Evolutionary conservation across 2,329 filamentous ascomycete genomes (phyloP).

Genomic region (Rosellinia necatrix): DNA sequence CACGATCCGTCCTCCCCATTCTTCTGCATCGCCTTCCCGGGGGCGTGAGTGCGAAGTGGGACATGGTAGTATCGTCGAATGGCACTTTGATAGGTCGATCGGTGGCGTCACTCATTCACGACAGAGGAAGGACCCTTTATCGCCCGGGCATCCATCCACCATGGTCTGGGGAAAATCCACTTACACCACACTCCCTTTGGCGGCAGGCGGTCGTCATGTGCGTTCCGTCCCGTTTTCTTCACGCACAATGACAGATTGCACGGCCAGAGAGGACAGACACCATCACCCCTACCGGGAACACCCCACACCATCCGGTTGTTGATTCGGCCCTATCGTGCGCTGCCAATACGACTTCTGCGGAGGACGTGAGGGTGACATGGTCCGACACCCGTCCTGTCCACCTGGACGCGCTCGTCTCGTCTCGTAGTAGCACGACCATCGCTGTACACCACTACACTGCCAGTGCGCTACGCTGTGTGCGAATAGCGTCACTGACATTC

Average conservation of each 20-base stretch:
- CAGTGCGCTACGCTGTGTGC: background rate
- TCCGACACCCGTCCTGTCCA: conserved; percentile 5
- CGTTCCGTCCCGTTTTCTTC: background rate
- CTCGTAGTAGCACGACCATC: background rate
- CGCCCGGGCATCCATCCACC: conserved; percentile 18
- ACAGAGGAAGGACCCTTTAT: conserved; percentile 14
- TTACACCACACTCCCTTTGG: background rate
- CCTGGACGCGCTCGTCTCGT: conserved; percentile 12
- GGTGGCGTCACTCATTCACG: conserved; percentile 8
- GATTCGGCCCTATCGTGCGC: background rate
- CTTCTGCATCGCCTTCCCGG: conserved; percentile 3
- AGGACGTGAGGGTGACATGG: conserved; percentile 5
- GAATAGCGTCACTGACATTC: background rate
- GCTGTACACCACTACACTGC: background rate
- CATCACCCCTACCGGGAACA: conserved; percentile 1
- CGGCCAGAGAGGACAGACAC: too few relatives aligned
- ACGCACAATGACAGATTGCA: conserved; percentile 20
- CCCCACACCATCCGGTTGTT: conserved; percentile 4
- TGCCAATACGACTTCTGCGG: conserved; percentile 4
- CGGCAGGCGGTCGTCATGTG: conserved; percentile 16
- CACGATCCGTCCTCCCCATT: conserved; percentile 2
- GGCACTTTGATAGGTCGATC: conserved; percentile 3
- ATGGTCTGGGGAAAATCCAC: conserved; percentile 22
- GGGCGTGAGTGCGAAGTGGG: conserved; percentile 6
- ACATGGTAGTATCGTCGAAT: conserved; percentile 21